Conservation (phyloP, 106 monocot species). For the Allium cepa region DNA sequence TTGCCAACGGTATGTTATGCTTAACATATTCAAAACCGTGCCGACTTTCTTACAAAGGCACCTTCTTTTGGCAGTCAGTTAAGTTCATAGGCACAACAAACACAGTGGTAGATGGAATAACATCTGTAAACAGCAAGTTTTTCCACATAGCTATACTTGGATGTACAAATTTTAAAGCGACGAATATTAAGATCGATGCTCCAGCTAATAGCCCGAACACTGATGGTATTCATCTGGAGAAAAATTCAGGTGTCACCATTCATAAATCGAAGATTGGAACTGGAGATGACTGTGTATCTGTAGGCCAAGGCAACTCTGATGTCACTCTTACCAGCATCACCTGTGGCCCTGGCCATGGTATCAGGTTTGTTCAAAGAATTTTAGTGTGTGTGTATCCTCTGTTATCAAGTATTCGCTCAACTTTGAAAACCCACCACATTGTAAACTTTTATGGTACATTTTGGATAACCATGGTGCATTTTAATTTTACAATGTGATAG, state of each 20-base stretch:
- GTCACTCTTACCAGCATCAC: slow-evolving; percentile 17
- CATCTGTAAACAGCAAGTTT: slow-evolving; percentile 61
- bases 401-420: too few relatives aligned
- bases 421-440: too few relatives aligned
- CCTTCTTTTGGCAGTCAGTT: slow-evolving; percentile 24
- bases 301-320: slow-evolving; percentile 38
- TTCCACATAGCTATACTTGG: slow-evolving; percentile 36
- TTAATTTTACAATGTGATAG: too few relatives aligned
- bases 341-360: slow-evolving; percentile 80
- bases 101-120: slow-evolving; percentile 28
- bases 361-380: slow-evolving; percentile 25
- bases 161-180: slow-evolving; percentile 21
- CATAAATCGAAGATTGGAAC: slow-evolving; percentile 26
- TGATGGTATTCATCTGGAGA: slow-evolving; percentile 64
- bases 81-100: slow-evolving; percentile 23
- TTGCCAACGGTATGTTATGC: slow-evolving; percentile 57
- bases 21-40: not conserved
- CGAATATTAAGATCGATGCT: slow-evolving; percentile 31
- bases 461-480: too few relatives aligned
- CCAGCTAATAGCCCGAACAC: slow-evolving; percentile 71
- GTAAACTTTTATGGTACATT: too few relatives aligned
- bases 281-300: slow-evolving; percentile 78
- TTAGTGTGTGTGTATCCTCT: not conserved
- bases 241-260: slow-evolving; percentile 28
- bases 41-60: not conserved